Base-by-base conservation (phyloP, 1,284 basidiomycete species). In the Apiotrichum montevideense region DNA sequence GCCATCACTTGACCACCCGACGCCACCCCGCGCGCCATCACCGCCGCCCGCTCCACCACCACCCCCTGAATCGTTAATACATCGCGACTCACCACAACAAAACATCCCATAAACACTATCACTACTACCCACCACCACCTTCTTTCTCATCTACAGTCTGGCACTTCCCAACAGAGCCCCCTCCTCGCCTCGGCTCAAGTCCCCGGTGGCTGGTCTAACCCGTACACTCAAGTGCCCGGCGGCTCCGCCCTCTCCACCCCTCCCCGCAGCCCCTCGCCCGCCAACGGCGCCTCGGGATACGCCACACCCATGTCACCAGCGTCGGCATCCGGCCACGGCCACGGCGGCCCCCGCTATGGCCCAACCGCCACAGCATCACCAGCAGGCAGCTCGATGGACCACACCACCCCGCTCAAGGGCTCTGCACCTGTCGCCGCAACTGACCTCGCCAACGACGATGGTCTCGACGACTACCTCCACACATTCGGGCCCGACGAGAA, bases 401-500 rank as follows among this genome's bases (percentile, higher is more conserved):
- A 41, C 32, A 35, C 43, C 8, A 8, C 37, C 8, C 13, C 37
- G 37, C 7, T 21, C 35, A 21, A 32, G 21, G 35, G 21, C 9
- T 46, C 39, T 4, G 51, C 40, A 9, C 37, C 46, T 9, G 40
- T 42, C 13, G 46, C 43, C 3, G 49, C 47, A 11, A 52, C 50
- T 1, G 35, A 53, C 0, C 33, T 57, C 15, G 45, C 57, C 34
- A 48, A 59, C 49, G 75, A 78, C 33, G 74, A 74, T 42, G 74
- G 72, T 52, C 62, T 76, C 32, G 77, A 84, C 64, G 84, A 85
- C 52, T 77, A 78, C 1, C 76, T 81, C 2, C 87, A 89, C 71
- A 85, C 68, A 82, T 67, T 76, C 65, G 62, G 72, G 39, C 59
- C 69, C 15, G 59, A 54, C 34, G 66, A 69, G 57, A 56, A 37